Conservation (phyloP, 768 basidiomycete species). For the Panus rudis region DNA sequence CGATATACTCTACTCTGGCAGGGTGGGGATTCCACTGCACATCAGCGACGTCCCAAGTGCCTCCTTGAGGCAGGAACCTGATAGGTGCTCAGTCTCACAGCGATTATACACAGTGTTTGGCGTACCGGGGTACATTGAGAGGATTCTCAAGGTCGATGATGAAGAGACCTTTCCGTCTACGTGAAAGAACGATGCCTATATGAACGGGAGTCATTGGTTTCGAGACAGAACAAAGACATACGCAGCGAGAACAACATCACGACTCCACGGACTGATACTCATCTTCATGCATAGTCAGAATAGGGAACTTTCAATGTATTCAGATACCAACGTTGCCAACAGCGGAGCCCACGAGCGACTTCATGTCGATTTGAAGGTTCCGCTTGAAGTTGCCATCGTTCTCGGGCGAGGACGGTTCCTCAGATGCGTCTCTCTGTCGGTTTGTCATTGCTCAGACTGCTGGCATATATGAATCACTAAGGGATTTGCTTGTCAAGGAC, state of each 20-base stretch:
- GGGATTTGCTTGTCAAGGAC: no score
- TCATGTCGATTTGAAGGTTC: conserved; percentile 73
- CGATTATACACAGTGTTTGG: not conserved
- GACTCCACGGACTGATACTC: conserved; percentile 84
- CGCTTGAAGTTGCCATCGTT: conserved; percentile 53
- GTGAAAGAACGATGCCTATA: no score
- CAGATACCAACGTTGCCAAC: conserved; percentile 68
- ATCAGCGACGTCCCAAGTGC: conserved; percentile 93
- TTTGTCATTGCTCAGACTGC: no score
- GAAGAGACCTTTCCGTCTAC: conserved; percentile 80
- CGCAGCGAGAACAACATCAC: conserved; percentile 90
- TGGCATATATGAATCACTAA: no score
- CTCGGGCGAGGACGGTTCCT: conserved; percentile 30
- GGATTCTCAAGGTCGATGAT: conserved; percentile 92
- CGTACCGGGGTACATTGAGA: conserved; percentile 66
- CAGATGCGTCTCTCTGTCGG: conserved; percentile 1
- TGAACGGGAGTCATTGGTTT: no score
- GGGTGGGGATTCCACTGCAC: conserved; percentile 91
- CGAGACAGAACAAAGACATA: no score
- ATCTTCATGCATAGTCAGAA: conserved; percentile 40
- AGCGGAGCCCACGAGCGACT: conserved; percentile 70
- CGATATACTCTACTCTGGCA: conserved; percentile 69
- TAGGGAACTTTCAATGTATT: conserved; percentile 1
- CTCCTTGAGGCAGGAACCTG: conserved; percentile 86
- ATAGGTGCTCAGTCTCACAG: not conserved